Evolutionary conservation across 2,329 filamentous ascomycete genomes (phyloP).

Genomic region (Fusarium burgessii): DNA sequence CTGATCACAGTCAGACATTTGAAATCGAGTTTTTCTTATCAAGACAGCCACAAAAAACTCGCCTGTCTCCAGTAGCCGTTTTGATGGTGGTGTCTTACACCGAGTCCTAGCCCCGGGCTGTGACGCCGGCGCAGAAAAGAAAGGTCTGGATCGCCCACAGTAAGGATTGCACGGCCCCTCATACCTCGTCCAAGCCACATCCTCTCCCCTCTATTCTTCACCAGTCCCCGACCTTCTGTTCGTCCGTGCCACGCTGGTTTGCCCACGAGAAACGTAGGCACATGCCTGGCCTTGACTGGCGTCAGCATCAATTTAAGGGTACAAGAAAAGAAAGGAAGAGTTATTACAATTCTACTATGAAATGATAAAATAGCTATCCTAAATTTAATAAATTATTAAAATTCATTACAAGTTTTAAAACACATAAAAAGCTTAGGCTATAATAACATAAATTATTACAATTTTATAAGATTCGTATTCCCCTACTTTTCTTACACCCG

Average conservation of each 20-base stretch:
- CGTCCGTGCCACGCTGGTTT: constrained; percentile 25
- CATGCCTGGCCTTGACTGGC: constrained; percentile 22
- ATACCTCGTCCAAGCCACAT: constrained; percentile 36
- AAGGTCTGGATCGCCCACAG: constrained; percentile 27
- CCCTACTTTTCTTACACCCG: neutral
- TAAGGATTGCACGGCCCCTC: constrained; percentile 15
- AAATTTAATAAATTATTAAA: neutral
- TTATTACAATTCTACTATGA: neutral
- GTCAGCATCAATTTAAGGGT: constrained; percentile 19
- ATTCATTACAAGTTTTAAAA: neutral
- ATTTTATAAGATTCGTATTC: neutral
- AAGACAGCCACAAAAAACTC: neutral
- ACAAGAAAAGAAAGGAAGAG: neutral
- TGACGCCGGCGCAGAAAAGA: neutral
- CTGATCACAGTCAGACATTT: neutral
- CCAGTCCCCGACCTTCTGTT: constrained; percentile 16
- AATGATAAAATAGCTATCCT: neutral
- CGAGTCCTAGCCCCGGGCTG: neutral
- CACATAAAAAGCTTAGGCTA: neutral
- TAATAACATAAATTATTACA: neutral
- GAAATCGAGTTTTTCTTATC: neutral
- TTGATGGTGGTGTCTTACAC: neutral
- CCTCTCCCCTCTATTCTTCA: constrained; percentile 17
- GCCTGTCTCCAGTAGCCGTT: neutral
- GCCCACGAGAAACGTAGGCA: constrained; percentile 22